phyloP scores from a whole-genome alignment of 2,329 filamentous ascomycete species.

The Cladobotryum protrusum region DNA sequence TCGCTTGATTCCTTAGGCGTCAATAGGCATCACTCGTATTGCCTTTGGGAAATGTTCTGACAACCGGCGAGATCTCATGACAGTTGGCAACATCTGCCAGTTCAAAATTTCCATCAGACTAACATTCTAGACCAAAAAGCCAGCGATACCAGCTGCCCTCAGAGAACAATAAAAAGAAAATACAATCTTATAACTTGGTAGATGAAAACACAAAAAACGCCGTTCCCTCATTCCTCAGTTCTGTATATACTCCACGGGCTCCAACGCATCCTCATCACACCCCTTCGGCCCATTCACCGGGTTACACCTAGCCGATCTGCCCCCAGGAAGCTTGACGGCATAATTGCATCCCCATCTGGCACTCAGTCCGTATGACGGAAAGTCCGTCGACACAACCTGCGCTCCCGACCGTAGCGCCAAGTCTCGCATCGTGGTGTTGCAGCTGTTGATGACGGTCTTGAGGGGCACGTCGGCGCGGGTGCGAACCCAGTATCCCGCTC shows the following conservation, averaged over 20 bases:
- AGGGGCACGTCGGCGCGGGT: conserved; percentile 42
- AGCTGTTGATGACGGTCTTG: conserved; percentile 33
- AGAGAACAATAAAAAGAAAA: too few relatives aligned
- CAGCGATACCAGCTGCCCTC: too few relatives aligned
- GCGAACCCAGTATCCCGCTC: conserved; percentile 42
- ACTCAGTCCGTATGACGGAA: conserved; percentile 39
- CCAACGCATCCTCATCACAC: conserved; percentile 15
- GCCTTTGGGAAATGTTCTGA: too few relatives aligned
- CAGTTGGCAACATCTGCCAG: too few relatives aligned
- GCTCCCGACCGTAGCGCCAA: conserved; percentile 39
- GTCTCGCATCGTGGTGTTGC: conserved; percentile 35
- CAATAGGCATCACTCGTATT: too few relatives aligned
- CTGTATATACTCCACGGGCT: conserved; percentile 8
- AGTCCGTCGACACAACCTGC: conserved; percentile 45
- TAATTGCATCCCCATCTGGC: conserved; percentile 43
- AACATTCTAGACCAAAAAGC: too few relatives aligned
- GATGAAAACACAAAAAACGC: too few relatives aligned
- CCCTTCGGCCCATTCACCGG: conserved; percentile 18
- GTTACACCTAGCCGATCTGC: conserved; percentile 26
- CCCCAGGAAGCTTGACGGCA: conserved; percentile 17
- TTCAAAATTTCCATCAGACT: too few relatives aligned
- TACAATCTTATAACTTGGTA: too few relatives aligned
- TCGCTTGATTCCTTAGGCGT: too few relatives aligned
- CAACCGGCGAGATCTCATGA: too few relatives aligned
- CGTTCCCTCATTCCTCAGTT: background rate